Conservation (phyloP, 345 rosid genomes). For the Salix caprea region DNA sequence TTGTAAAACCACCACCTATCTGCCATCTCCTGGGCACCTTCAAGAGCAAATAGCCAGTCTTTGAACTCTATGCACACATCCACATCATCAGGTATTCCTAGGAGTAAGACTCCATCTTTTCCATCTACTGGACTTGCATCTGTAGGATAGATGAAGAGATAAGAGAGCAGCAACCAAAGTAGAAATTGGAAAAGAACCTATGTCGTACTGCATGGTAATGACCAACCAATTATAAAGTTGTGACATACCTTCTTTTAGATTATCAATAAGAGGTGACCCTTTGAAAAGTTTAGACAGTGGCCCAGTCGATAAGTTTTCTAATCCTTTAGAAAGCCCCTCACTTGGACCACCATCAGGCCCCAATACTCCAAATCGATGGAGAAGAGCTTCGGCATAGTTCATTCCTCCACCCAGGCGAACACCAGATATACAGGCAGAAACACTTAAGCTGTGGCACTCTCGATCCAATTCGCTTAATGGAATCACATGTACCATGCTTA, state of each 20-base stretch:
- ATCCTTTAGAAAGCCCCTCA: slow-evolving; percentile 70
- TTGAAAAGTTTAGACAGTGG: slow-evolving; percentile 84
- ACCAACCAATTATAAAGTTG: background rate
- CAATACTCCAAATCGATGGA: slow-evolving; percentile 90
- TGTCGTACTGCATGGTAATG: background rate
- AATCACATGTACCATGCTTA: slow-evolving; percentile 70
- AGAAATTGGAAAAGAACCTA: background rate
- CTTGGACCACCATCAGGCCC: slow-evolving; percentile 97
- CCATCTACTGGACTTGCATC: slow-evolving; percentile 44
- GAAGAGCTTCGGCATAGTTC: slow-evolving; percentile 80
- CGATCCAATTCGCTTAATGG: slow-evolving; percentile 78
- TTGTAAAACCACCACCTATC: slow-evolving; percentile 52
- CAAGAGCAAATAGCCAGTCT: slow-evolving; percentile 97
- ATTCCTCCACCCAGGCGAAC: slow-evolving; percentile 95
- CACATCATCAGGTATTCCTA: slow-evolving; percentile 80
- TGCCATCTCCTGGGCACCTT: slow-evolving; percentile 69
- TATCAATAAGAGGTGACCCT: slow-evolving; percentile 51
- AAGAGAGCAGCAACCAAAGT: slow-evolving; percentile 11
- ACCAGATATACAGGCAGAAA: slow-evolving; percentile 80
- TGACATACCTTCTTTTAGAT: slow-evolving; percentile 40
- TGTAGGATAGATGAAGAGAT: slow-evolving; percentile 25
- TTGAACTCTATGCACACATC: slow-evolving; percentile 71
- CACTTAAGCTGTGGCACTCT: slow-evolving; percentile 79
- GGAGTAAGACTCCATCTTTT: slow-evolving; percentile 47
- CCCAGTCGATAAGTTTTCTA: slow-evolving; percentile 70